phyloP scores from a whole-genome alignment of 1,284 basidiomycete genomes.

The Naganishia sp. region DNA sequence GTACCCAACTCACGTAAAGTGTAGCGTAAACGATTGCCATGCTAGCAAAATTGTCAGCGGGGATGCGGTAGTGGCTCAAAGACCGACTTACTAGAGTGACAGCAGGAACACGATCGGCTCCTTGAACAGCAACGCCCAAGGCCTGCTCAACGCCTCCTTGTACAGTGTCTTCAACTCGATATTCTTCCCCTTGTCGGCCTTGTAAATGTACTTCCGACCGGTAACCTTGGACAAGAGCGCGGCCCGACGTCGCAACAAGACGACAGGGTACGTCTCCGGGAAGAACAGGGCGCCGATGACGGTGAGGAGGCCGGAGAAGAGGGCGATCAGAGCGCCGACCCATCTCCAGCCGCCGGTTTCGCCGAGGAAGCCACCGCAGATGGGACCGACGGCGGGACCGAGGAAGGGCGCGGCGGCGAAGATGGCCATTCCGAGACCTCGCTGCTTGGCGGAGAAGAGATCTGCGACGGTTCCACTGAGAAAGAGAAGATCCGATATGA shows the following conservation, averaged over 20 bases:
- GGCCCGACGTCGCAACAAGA: constrained; percentile 53
- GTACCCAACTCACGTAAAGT: constrained; percentile 39
- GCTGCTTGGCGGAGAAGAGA: constrained; percentile 46
- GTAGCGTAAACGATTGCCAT: constrained; percentile 53
- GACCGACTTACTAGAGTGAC: constrained; percentile 50
- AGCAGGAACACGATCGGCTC: constrained; percentile 57
- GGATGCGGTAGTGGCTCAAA: neutral
- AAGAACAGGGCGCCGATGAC: constrained; percentile 44
- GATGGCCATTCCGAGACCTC: constrained; percentile 56
- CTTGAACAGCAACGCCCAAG: constrained; percentile 55
- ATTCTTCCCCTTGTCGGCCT: constrained; percentile 54
- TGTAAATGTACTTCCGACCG: constrained; percentile 53
- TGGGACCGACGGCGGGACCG: constrained; percentile 57
- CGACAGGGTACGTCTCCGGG: constrained; percentile 56
- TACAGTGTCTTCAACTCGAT: constrained; percentile 47
- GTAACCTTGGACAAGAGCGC: constrained; percentile 49
- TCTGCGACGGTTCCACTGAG: constrained; percentile 38
- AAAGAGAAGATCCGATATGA: too few species aligned
- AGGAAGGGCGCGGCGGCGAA: constrained; percentile 66
- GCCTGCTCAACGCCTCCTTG: constrained; percentile 53
- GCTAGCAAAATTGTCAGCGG: constrained; percentile 22
- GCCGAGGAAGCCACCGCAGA: constrained; percentile 53
- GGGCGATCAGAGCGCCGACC: constrained; percentile 69
- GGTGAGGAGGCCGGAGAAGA: constrained; percentile 53
- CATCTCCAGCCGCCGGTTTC: constrained; percentile 54